Base-by-base conservation (phyloP, 441 rosid species). In the Macaranga tanarius region DNA sequence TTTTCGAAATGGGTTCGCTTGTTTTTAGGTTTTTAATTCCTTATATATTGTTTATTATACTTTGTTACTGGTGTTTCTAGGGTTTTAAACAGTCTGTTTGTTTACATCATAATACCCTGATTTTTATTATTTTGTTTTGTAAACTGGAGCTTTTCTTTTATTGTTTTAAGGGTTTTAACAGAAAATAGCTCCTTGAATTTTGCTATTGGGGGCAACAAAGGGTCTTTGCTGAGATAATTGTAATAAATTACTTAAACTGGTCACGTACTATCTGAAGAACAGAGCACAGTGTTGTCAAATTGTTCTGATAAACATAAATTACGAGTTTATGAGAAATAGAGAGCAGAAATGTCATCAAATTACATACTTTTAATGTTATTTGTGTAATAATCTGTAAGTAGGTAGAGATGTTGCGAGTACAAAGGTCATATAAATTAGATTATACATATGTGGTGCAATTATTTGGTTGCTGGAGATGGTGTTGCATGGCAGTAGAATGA, bases 11-110 rank as follows among this genome's bases (percentile, higher is more conserved):
- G 7, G 38, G 38, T 34, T 2, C 65, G 75, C 19, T 44, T 54
- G 47, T 44, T 48, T 60, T 65, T 69, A 57, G 79, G 78, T 76
- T 79, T 76, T 58, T 48, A 5, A 51, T 15, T 22, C 47, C 12
- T 2, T 42, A n/a, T n/a, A n/a, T n/a, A n/a, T 44, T 67, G 2
- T 59, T 28, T 58, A n/a, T 57, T n/a, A 74, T 71, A 20, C 20
- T 11, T 65, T 9, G 16, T 65, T 65, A 15, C 22, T 19, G 12
- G 45, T 63, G 1, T 60, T 67, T 42, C 9, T 76, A 31, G 47
- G 56, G 69, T 72, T 56, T 59, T 51, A 48, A 17, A 69, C 28
- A 15, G 48, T 17, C 44, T 17, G 51, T 16, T 52, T 31, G 51
- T 42, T 9, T 42, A 42, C 47, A 42, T 42, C 10, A 7, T 42